These are phyloP conservation scores for Suillus americanus DNA, from an alignment of 768 basidiomycete genomes.

Conservation along the genomic window DNA sequence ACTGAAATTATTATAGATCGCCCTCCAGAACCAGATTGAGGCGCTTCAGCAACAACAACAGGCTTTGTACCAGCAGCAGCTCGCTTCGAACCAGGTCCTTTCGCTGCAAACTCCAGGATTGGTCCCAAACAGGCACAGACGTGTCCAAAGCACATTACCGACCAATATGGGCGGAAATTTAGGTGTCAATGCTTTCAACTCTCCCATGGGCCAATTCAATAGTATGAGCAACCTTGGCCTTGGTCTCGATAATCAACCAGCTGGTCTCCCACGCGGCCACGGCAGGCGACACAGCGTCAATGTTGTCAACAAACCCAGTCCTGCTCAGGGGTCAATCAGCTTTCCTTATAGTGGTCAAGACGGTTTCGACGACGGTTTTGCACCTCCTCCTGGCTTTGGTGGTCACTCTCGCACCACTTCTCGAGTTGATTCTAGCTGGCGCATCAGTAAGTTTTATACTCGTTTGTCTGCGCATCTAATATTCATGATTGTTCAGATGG, in stretches of 20 bases:
- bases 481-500: constrained; percentile 31
- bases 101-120: constrained; percentile 79
- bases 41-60: constrained; percentile 89
- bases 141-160: constrained; percentile 84
- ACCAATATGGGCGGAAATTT: constrained; percentile 50
- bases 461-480: constrained; percentile 1
- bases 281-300: constrained; percentile 91
- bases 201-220: constrained; percentile 65
- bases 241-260: constrained; percentile 62
- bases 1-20: constrained; percentile 54
- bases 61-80: constrained; percentile 84
- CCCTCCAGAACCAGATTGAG: constrained; percentile 88
- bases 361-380: constrained; percentile 79
- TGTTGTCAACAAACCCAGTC: constrained; percentile 72
- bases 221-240: constrained; percentile 50
- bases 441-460: constrained; percentile 64
- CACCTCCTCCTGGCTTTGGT: constrained; percentile 54
- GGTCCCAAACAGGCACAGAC: constrained; percentile 72
- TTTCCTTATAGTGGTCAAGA: constrained; percentile 57
- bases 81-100: constrained; percentile 84
- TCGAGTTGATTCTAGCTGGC: constrained; percentile 83
- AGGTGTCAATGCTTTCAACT: constrained; percentile 33
- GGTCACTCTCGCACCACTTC: constrained; percentile 76
- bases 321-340: constrained; percentile 49
- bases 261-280: constrained; percentile 77